Evolutionary conservation across 2,329 filamentous ascomycete genomes (phyloP).

Genomic region (Helotiales sp.): DNA sequence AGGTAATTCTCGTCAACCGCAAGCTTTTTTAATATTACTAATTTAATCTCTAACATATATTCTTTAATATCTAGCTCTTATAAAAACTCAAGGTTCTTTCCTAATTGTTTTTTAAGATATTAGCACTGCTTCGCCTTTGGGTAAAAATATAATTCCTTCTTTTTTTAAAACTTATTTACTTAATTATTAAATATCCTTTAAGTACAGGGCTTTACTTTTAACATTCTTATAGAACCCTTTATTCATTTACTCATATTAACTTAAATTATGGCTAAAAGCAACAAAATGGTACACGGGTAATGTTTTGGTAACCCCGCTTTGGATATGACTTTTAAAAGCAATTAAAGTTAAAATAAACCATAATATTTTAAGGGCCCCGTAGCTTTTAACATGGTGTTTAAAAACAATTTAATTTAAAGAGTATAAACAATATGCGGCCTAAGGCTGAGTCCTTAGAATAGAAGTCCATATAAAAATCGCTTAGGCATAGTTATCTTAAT

Average conservation of each 20-base stretch:
- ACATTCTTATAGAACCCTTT: conserved; percentile 2
- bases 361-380: conserved; percentile 2
- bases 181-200: conserved; percentile 4
- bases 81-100: conserved; percentile 14
- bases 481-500: no score
- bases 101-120: conserved; percentile 10
- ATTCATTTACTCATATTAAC: conserved; percentile 14
- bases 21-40: conserved; percentile 14
- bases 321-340: conserved; percentile 1
- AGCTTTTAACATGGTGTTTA: conserved; percentile 11
- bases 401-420: conserved; percentile 11
- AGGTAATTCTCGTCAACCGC: conserved; percentile 10
- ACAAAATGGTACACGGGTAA: background rate
- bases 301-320: background rate
- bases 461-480: conserved; percentile 1
- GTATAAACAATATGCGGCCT: conserved; percentile 11
- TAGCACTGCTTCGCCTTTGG: conserved; percentile 1
- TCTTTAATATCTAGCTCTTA: conserved; percentile 16
- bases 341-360: conserved; percentile 10
- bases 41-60: conserved; percentile 19
- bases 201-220: conserved; percentile 7
- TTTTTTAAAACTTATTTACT: conserved; percentile 6
- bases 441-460: conserved; percentile 12
- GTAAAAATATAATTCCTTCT: conserved; percentile 18
- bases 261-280: background rate